phyloP scores from a whole-genome alignment of 495 filamentous ascomycete species.

The Pyrenula massariospora region DNA sequence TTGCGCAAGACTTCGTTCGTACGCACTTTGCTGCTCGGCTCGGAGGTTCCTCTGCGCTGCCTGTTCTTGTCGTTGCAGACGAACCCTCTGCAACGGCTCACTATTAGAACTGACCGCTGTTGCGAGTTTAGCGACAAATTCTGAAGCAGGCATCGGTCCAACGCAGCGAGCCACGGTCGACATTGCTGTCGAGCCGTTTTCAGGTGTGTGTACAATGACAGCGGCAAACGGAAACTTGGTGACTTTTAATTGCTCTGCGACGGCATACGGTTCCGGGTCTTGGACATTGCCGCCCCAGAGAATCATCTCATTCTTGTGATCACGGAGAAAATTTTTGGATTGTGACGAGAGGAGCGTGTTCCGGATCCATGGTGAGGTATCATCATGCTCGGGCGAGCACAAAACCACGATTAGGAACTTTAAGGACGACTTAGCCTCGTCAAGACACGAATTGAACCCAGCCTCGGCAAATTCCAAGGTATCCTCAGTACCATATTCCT shows the following conservation, averaged over 20 bases:
- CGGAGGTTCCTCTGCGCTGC: slow-evolving; percentile 65
- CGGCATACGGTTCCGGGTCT: slow-evolving; percentile 89
- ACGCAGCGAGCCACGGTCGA: slow-evolving; percentile 64
- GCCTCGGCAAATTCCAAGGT: slow-evolving; percentile 65
- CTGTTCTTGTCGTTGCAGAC: slow-evolving; percentile 61
- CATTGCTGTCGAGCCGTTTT: slow-evolving; percentile 74
- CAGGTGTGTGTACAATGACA: slow-evolving; percentile 72
- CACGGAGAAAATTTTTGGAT: slow-evolving; percentile 58
- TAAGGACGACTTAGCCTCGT: slow-evolving; percentile 78
- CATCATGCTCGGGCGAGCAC: slow-evolving; percentile 84
- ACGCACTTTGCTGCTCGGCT: slow-evolving; percentile 78
- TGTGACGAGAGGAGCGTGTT: slow-evolving; percentile 70
- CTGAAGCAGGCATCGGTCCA: slow-evolving; percentile 51
- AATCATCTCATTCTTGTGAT: slow-evolving; percentile 62
- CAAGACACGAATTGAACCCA: slow-evolving; percentile 81
- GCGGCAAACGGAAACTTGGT: slow-evolving; percentile 86
- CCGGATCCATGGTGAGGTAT: slow-evolving; percentile 70
- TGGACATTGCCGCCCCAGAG: slow-evolving; percentile 87
- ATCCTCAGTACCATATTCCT: slow-evolving; percentile 62
- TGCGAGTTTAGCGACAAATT: slow-evolving; percentile 62
- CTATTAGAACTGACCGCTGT: slow-evolving; percentile 57
- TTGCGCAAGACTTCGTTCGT: slow-evolving; percentile 77
- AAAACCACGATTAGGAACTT: slow-evolving; percentile 81
- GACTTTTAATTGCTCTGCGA: slow-evolving; percentile 66
- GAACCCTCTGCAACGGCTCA: slow-evolving; percentile 54